A percentile compares a stretch with the other conserved stretches of the same genome.
phyloP scores from a whole-genome alignment of 768 basidiomycete species.

The Suillus ampliporus region DNA sequence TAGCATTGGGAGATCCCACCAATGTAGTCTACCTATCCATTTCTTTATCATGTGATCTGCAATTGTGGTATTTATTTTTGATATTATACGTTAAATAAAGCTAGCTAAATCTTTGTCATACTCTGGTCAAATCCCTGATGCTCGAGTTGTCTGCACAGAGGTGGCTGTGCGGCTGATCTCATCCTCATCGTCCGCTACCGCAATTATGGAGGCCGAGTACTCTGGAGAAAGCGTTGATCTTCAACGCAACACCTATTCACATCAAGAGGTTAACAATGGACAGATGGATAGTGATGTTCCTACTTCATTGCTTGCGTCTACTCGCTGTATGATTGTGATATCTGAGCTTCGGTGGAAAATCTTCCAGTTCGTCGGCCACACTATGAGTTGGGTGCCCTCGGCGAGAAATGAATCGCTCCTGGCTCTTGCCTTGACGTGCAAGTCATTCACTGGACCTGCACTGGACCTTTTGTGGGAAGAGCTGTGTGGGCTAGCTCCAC shows the following conservation, averaged over 20 bases:
- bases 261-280: background rate
- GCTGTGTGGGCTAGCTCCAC: slow-evolving; percentile 2
- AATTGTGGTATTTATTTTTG: too few species aligned
- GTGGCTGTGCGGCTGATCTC: too few species aligned
- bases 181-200: too few species aligned
- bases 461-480: slow-evolving; percentile 10
- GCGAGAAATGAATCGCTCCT: background rate
- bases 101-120: too few species aligned
- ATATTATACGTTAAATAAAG: too few species aligned
- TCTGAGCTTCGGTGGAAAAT: background rate
- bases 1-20: too few species aligned
- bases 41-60: too few species aligned
- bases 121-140: too few species aligned
- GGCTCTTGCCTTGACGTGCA: slow-evolving; percentile 16
- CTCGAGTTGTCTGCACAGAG: too few species aligned
- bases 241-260: background rate
- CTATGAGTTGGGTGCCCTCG: background rate
- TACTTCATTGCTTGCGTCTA: background rate
- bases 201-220: background rate
- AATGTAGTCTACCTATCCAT: too few species aligned
- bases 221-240: background rate
- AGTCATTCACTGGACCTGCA: slow-evolving; percentile 15
- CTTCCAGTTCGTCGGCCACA: background rate
- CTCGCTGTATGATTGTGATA: background rate
- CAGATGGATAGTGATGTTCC: background rate